A percentile compares a stretch with the other conserved stretches of the same genome.
Evolutionary conservation across 1,139 yeast genomes (phyloP).

Genomic region (Arxiozyma telluris): DNA sequence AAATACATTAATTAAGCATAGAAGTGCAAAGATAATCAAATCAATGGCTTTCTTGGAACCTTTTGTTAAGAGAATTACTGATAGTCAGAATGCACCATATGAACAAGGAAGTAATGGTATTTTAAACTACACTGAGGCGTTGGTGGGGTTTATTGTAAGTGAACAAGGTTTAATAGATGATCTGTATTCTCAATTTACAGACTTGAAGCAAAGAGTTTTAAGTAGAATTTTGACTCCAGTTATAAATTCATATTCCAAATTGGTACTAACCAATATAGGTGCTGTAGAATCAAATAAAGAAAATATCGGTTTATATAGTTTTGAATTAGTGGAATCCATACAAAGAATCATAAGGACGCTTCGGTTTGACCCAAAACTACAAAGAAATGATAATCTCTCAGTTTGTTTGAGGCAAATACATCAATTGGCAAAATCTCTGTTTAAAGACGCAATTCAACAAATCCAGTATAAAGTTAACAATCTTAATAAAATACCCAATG

Average conservation of each 20-base stretch:
- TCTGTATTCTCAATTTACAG: conserved; percentile 29
- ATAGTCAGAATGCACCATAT: conserved; percentile 40
- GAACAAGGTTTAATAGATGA: conserved; percentile 40
- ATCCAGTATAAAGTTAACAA: conserved; percentile 45
- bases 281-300: conserved; percentile 32
- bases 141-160: conserved; percentile 41
- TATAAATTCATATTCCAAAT: conserved; percentile 31
- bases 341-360: conserved; percentile 25
- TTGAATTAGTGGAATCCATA: conserved; percentile 39
- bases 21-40: conserved; percentile 39
- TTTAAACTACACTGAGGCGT: conserved; percentile 44
- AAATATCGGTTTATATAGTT: conserved; percentile 37
- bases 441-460: conserved; percentile 43
- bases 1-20: conserved; percentile 38
- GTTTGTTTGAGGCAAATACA: conserved; percentile 18
- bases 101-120: conserved; percentile 60
- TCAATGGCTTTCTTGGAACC: conserved; percentile 39
- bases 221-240: conserved; percentile 35
- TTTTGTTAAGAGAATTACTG: conserved; percentile 38
- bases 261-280: conserved; percentile 32
- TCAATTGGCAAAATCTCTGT: conserved; percentile 36
- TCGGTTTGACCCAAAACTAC: conserved; percentile 19
- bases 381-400: conserved; percentile 11
- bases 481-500: conserved; percentile 43
- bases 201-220: conserved; percentile 35